phyloP scores from a whole-genome alignment of 2,329 filamentous ascomycete species.

The Colletotrichum orbiculare region DNA sequence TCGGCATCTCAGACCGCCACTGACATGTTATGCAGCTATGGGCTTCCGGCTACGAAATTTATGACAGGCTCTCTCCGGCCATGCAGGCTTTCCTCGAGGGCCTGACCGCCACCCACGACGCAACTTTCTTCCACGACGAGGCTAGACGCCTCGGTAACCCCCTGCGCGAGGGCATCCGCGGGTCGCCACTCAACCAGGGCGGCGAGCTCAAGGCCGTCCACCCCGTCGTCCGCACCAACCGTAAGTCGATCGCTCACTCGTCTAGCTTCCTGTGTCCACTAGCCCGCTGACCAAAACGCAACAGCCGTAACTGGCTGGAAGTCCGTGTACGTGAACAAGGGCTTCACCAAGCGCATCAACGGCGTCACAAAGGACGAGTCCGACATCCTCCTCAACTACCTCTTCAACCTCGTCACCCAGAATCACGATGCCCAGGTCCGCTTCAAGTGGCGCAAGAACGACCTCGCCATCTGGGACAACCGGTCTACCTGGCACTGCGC shows the following conservation, averaged over 20 bases:
- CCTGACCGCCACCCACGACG: constrained; percentile 61
- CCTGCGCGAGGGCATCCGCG: constrained; percentile 56
- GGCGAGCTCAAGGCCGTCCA: constrained; percentile 60
- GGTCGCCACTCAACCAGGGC: constrained; percentile 68
- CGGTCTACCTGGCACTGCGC: constrained; percentile 62
- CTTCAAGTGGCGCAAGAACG: constrained; percentile 63
- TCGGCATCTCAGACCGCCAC: not conserved
- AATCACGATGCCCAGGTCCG: constrained; percentile 69
- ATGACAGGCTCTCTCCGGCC: constrained; percentile 62
- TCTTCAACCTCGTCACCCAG: constrained; percentile 59
- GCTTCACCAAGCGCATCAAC: constrained; percentile 65
- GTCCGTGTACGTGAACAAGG: constrained; percentile 61
- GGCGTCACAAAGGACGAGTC: constrained; percentile 65
- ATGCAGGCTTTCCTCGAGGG: constrained; percentile 59
- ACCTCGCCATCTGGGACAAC: constrained; percentile 76
- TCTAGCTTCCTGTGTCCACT: not conserved
- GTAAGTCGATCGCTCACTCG: constrained; percentile 9
- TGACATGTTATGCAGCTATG: constrained; percentile 53
- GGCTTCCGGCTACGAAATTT: constrained; percentile 64
- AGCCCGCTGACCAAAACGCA: constrained; percentile 8
- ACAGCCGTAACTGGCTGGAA: constrained; percentile 66
- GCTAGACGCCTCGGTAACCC: constrained; percentile 59
- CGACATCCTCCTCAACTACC: constrained; percentile 60
- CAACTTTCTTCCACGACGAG: constrained; percentile 62
- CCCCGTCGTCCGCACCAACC: constrained; percentile 69